These are phyloP conservation scores for Harringtonia aguacate DNA, from an alignment of 2,329 filamentous ascomycete species.

Conservation along the genomic window DNA sequence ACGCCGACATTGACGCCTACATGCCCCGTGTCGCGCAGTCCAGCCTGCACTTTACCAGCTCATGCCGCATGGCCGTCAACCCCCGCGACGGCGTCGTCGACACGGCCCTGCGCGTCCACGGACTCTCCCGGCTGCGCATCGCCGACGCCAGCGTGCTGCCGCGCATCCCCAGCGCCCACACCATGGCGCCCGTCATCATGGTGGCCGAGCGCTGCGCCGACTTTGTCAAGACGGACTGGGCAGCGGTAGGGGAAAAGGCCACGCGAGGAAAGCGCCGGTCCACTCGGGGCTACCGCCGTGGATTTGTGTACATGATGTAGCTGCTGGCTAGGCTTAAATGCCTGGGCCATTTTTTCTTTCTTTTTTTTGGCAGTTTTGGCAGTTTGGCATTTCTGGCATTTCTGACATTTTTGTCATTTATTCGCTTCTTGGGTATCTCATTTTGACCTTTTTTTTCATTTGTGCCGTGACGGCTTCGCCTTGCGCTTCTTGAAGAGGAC, in stretches of 20 bases:
- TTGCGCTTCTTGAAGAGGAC: slow-evolving; percentile 77
- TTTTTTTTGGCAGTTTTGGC: too few species aligned
- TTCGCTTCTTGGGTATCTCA: too few species aligned
- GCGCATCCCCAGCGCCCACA: slow-evolving; percentile 16
- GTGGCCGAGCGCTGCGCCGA: slow-evolving; percentile 21
- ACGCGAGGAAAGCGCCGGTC: too few species aligned
- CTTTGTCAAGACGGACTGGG: slow-evolving; percentile 13
- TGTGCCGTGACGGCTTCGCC: slow-evolving; percentile 52
- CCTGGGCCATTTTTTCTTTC: background rate
- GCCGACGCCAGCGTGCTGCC: slow-evolving; percentile 21
- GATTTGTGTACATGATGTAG: too few species aligned
- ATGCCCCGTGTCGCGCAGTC: slow-evolving; percentile 10
- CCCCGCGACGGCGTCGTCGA: slow-evolving; percentile 14
- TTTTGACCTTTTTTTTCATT: too few species aligned
- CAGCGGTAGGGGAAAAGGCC: background rate
- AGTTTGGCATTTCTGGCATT: too few species aligned
- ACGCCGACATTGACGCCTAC: slow-evolving; percentile 20
- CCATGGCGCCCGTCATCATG: slow-evolving; percentile 19
- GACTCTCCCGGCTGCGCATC: slow-evolving; percentile 13
- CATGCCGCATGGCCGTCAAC: slow-evolving; percentile 25
- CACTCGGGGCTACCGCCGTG: too few species aligned
- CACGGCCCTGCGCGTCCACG: slow-evolving; percentile 15
- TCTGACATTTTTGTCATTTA: too few species aligned
- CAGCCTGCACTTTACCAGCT: slow-evolving; percentile 26
- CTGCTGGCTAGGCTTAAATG: too few species aligned